Percentiles rank a stretch among this genome's conserved stretches.
phyloP scores from a whole-genome alignment of 345 rosid genomes.

The Arabidopsis thaliana region TAIR10.1 NC_003071.7:13852001-13852500 shows the following conservation, averaged over 20 bases:
- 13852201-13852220: not conserved
- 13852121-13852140: not conserved
- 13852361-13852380: not conserved
- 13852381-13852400: not conserved
- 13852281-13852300: not conserved
- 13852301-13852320: not conserved
- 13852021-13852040: slow-evolving; percentile 35
- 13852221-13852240: not conserved
- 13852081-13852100: not conserved
- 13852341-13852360: not conserved
- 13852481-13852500: slow-evolving; percentile 9
- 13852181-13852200: not conserved
- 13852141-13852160: no score
- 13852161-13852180: no score
- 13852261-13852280: not conserved
- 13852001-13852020: slow-evolving; percentile 13
- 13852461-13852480: not conserved
- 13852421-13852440: not conserved
- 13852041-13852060: slow-evolving; percentile 6
- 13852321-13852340: not conserved
- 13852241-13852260: not conserved
- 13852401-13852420: not conserved
- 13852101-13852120: not conserved
- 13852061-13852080: not conserved
- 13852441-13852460: not conserved